These are phyloP conservation scores for Rhynchospora tenuis DNA, from an alignment of 176 grass and related monocot genomes.

Conservation along the genomic window DNA sequence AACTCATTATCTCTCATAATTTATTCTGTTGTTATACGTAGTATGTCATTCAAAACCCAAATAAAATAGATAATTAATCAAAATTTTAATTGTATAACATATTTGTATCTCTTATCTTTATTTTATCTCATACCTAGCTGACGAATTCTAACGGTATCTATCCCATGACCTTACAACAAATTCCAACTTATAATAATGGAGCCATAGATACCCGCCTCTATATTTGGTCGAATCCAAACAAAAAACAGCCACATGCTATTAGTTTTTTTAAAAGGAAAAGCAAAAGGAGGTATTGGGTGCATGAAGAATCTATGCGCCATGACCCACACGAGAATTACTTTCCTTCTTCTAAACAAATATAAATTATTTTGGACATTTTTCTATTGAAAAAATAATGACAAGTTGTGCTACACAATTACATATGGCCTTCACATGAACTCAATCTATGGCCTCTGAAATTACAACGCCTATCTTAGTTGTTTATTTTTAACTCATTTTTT, in stretches of 20 bases:
- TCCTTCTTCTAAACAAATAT: not conserved
- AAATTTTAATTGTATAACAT: too few relatives aligned
- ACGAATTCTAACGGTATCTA: not conserved
- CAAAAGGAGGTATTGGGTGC: not conserved
- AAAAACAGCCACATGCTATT: conserved; percentile 25
- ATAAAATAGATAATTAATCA: too few relatives aligned
- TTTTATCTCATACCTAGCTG: too few relatives aligned
- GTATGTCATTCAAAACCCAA: too few relatives aligned
- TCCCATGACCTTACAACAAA: not conserved
- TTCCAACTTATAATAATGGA: not conserved
- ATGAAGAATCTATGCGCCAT: conserved; percentile 21
- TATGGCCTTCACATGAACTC: too few relatives aligned
- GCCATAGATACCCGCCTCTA: not conserved
- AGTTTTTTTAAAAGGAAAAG: conserved; percentile 15
- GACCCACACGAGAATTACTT: conserved; percentile 4
- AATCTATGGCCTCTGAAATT: too few relatives aligned
- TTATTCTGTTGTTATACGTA: too few relatives aligned
- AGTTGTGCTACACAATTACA: not conserved
- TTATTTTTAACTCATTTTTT: too few relatives aligned
- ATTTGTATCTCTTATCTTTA: too few relatives aligned
- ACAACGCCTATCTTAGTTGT: too few relatives aligned
- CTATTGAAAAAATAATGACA: not conserved
- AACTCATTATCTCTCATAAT: too few relatives aligned
- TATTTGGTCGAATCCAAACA: conserved; percentile 25
- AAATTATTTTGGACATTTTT: not conserved